Evolutionary conservation across 1,284 basidiomycete genomes (phyloP), one percentile per base, ranked within the genome.

Genomic region (Bondarzewia mesenterica): DNA sequence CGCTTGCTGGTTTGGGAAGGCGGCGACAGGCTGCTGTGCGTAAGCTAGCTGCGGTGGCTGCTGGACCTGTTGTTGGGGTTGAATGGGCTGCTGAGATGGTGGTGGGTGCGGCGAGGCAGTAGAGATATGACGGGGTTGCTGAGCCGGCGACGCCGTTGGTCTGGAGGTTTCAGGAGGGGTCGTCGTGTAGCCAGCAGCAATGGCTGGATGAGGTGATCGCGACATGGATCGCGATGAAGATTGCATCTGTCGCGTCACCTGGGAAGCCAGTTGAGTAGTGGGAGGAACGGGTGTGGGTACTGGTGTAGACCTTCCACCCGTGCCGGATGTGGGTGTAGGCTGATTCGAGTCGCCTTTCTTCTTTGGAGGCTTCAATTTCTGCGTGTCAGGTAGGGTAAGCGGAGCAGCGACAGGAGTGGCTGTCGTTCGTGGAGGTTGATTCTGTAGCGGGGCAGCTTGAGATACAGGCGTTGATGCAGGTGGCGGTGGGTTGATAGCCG

Each of bases 171-270:
- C 41, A n/a, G 15, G 35, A 8, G 43, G 1, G 18, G 37, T 26
- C 14, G 51, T n/a, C 18, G 29, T 39, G 37, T 39, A 46, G 15
- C 29, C 29, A 32, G 14, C 38, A 2, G 32, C 21, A 20, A 46
- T 37, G 39, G 45, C 23, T 14, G 52, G 52, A 41, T 53, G 53
- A 3, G 53, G 53, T 15, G 53, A 54, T n/a, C 54, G 53, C 21
- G 53, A 54, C 14, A 52, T 47, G 10, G 53, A 49, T 26, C 52
- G 53, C 6, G 53, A 51, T 15, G 36, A 12, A 20, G 53, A 47
- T 40, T 29, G 45, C 23, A 50, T 37, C 15, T 46, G 15, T 14
- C 52, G 53, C n/a, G 43, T 35, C 16, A 54, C 46, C 26, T 50
- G 53, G 2, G 52, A 46, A 5, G 52, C 26, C 14, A 49, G 52